Conservation (phyloP, 768 basidiomycete species). For the Lactarius akahatsu region DNA sequence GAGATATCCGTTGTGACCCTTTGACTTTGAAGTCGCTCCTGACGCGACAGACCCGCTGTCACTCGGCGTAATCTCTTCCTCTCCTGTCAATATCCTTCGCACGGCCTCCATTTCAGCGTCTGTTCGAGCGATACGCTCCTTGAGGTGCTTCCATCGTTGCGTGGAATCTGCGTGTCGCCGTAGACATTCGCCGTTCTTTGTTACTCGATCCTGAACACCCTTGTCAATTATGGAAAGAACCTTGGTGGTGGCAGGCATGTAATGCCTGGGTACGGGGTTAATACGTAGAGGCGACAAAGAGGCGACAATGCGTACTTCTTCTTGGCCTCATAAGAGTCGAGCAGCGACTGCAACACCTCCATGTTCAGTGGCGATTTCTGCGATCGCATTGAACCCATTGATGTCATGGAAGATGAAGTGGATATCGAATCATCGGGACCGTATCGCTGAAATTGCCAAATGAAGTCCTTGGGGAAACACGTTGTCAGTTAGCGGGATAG, state of each 20-base stretch:
- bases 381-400: constrained; percentile 43
- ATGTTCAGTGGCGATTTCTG: constrained; percentile 54
- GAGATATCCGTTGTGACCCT: constrained; percentile 56
- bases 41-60: constrained; percentile 73
- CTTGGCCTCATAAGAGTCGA: constrained; percentile 82
- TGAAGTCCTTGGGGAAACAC: constrained; percentile 62
- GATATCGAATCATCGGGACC: constrained; percentile 47
- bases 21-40: constrained; percentile 46
- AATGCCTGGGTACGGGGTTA: constrained; percentile 58
- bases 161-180: constrained; percentile 87
- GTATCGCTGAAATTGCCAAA: constrained; percentile 73
- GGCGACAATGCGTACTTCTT: constrained; percentile 61
- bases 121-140: constrained; percentile 75
- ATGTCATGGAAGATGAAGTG: constrained; percentile 39
- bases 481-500: constrained; percentile 8
- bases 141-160: constrained; percentile 77
- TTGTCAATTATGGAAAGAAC: constrained; percentile 93
- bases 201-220: constrained; percentile 88
- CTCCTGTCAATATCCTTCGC: constrained; percentile 53
- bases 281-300: constrained; percentile 3
- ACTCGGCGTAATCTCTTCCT: constrained; percentile 52
- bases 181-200: constrained; percentile 95
- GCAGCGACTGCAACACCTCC: constrained; percentile 63
- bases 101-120: constrained; percentile 79
- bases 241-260: constrained; percentile 90